Base-by-base conservation (phyloP, 345 rosid genomes). In the Pseudoturritis turrita region DNA sequence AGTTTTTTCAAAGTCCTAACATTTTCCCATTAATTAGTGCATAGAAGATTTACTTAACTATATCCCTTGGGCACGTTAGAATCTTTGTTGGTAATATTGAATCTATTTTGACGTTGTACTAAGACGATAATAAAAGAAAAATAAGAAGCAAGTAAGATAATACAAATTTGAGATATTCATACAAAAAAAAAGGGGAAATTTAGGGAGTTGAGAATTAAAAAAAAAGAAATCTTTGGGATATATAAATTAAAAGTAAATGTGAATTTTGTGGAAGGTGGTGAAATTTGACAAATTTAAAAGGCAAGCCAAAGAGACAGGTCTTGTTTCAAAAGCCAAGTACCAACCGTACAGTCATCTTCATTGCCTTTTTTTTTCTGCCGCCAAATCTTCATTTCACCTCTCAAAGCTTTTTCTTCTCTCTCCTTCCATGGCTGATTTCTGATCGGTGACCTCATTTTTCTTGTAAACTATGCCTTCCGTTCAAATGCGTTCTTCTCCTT, bases 401-500 rank as follows among this genome's bases (percentile, higher is more conserved):
- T 26, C 19, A 51, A 36, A 41, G 28, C 35, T 46, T 65, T 35
- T n/a, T 67, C 19, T 26, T 26, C 46, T 57, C 46, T 57, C 58
- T 37, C 28, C 37, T 55, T 46, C 35, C 59, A 46, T 56, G 65
- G 57, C 63, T 0, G n/a, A 53, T 41, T 43, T 65, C 54, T 57
- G 19, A 31, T 46, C 66, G 44, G n/a, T 12, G 2, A 37, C 14
- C 8, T 21, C 8, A n/a, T 3, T 39, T 13, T 14, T 7, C 67
- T 45, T 44, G 6, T 1, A 0, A 37, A 19, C 1, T n/a, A 72
- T 71, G 80, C 73, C 73, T 65, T 84, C 90, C 43, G 68, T 54
- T 46, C 81, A 76, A 46, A 81, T 62, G 49, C 82, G 84, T 70
- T 81, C 81, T 23, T 54, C 84, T 7, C 45, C 77, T 5, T 19